Conservation (phyloP, 2,329 filamentous ascomycete genomes). For the Ascochyta clinopodiicola region DNA sequence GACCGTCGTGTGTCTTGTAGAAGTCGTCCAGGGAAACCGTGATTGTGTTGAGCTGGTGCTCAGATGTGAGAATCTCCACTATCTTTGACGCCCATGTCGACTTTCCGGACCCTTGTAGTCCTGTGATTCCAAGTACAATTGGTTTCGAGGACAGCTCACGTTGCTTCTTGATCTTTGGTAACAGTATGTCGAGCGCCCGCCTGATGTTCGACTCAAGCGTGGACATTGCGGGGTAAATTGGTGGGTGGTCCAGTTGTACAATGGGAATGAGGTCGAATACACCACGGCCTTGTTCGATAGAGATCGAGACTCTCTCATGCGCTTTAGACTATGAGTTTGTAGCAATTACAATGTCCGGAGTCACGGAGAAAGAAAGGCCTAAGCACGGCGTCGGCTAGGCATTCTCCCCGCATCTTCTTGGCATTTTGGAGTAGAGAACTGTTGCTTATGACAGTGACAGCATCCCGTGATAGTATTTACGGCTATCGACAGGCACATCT, state of each 20-base stretch:
- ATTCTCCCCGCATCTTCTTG: conserved; percentile 9
- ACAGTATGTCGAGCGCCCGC: conserved; percentile 33
- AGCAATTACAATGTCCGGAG: background rate
- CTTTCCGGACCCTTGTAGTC: conserved; percentile 91
- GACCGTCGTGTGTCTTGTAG: conserved; percentile 76
- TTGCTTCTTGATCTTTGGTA: conserved; percentile 35
- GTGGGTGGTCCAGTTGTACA: background rate
- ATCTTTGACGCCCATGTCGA: conserved; percentile 73
- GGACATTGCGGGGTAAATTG: conserved; percentile 27
- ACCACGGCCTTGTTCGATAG: background rate
- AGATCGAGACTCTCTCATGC: background rate
- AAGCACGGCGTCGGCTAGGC: conserved; percentile 6
- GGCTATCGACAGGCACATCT: background rate
- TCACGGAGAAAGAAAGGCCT: conserved; percentile 11
- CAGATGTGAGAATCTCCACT: conserved; percentile 33
- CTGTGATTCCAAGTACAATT: conserved; percentile 87
- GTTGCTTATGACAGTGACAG: too few relatives aligned
- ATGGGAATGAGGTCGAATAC: background rate
- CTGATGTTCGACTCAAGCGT: conserved; percentile 38
- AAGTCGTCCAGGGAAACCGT: conserved; percentile 74
- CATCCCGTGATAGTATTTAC: background rate
- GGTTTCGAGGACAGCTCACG: conserved; percentile 59
- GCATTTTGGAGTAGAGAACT: too few relatives aligned
- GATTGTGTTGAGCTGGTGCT: conserved; percentile 36
- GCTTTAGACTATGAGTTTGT: background rate